Percentiles rank a stretch among this genome's conserved stretches.
Evolutionary conservation across 2,329 filamentous ascomycete species (phyloP).

Genomic region (Talaromyces marneffei): DNA sequence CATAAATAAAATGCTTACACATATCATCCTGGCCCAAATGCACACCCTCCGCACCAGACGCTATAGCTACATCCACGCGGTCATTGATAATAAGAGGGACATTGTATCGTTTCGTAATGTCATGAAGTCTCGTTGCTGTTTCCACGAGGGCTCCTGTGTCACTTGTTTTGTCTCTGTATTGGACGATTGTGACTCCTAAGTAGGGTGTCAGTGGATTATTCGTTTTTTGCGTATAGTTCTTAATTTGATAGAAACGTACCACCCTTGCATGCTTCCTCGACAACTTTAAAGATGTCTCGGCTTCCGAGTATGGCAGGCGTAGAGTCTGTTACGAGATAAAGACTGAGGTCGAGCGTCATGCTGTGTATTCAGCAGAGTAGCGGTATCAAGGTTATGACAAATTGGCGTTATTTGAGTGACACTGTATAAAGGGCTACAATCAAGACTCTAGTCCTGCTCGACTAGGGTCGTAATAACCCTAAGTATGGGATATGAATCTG

Average conservation of each 20-base stretch:
- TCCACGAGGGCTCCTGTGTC: slow-evolving; percentile 66
- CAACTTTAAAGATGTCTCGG: slow-evolving; percentile 64
- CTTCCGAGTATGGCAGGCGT: slow-evolving; percentile 74
- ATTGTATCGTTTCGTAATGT: slow-evolving; percentile 58
- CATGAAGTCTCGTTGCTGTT: slow-evolving; percentile 66
- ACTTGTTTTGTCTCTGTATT: slow-evolving; percentile 82
- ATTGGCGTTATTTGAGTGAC: background rate
- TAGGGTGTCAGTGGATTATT: background rate
- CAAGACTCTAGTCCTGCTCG: background rate
- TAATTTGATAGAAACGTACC: slow-evolving; percentile 43
- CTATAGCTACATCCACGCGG: slow-evolving; percentile 79
- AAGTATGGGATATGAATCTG: background rate
- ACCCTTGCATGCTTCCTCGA: slow-evolving; percentile 68
- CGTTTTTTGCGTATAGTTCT: background rate
- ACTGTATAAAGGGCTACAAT: background rate
- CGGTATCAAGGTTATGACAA: background rate
- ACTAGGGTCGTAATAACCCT: background rate
- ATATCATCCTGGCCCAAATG: slow-evolving; percentile 96
- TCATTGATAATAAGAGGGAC: slow-evolving; percentile 91
- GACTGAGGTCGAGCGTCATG: slow-evolving; percentile 60
- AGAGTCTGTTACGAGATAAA: slow-evolving; percentile 91
- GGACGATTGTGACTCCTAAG: slow-evolving; percentile 68
- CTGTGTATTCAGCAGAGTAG: background rate
- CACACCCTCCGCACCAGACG: slow-evolving; percentile 81
- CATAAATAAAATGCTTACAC: slow-evolving; percentile 43